phyloP scores from a whole-genome alignment of 2,329 filamentous ascomycete genomes.

The Diaporthe batatas region DNA sequence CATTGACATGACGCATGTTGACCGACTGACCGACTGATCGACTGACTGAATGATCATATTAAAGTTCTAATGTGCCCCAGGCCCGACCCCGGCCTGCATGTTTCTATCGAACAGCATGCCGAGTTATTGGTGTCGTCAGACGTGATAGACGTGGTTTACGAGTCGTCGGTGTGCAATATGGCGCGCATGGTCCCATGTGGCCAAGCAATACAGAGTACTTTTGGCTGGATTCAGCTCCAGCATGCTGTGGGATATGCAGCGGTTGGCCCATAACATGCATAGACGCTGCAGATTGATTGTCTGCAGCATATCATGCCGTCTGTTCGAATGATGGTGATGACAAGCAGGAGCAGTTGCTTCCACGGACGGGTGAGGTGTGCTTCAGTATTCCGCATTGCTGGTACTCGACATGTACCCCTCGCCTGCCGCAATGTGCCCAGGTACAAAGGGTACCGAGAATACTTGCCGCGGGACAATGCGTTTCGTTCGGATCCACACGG shows the following conservation, averaged over 20 bases:
- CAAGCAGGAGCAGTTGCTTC: neutral
- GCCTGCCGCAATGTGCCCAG: neutral
- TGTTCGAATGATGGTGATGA: neutral
- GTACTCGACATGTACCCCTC: neutral
- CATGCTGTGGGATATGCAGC: neutral
- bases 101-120: conserved; percentile 11
- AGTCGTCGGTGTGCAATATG: neutral
- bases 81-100: conserved; percentile 15
- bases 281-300: neutral
- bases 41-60: neutral
- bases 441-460: neutral
- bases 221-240: neutral
- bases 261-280: neutral
- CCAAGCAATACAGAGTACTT: neutral
- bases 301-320: neutral
- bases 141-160: neutral
- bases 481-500: conserved; percentile 33
- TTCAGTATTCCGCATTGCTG: neutral
- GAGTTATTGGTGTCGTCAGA: neutral
- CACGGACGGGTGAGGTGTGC: no score
- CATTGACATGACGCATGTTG: conserved; percentile 7
- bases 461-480: neutral
- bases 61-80: neutral
- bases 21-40: neutral
- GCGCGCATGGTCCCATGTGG: neutral